Evolutionary conservation across 345 rosid genomes (phyloP), one percentile per base, ranked within the genome.

Genomic region (Acer saccharum): DNA sequence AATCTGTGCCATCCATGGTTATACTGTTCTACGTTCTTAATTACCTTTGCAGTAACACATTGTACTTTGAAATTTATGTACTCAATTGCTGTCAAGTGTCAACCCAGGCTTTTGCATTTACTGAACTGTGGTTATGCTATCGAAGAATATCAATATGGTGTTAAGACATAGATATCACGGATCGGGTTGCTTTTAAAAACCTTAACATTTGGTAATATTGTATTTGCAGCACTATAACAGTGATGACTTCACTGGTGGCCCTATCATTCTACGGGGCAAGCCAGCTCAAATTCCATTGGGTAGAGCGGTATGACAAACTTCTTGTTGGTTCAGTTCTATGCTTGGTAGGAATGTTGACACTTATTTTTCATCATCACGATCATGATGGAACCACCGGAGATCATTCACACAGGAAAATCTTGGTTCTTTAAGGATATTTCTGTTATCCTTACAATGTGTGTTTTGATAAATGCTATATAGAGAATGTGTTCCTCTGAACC

Each of bases 211-310:
- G 50, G 57, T 76, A 68, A 14, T 80, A 35, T 81, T 80, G 55
- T 17, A 29, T 85, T 75, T 68, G 84, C 97, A 96, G 99, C 84
- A 92, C 99, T 41, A 87, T 94, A 74, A 80, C 90, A 46, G 99
- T 96, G 82, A 96, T 96, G 99, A 94, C 98, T 65, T 96, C 97
- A 0, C 82, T 96, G 74, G 99, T 96, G 85, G 99, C 99, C 74
- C 84, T 94, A 67, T 94, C 99, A 1, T 96, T 92, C 88, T 96
- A 94, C 14, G 99, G 99, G 73, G 99, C 99, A 23, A 91, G 99
- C 84, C 97, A 96, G 87, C 84, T 96, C 32, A 96, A 96, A 83
- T 96, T 96, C 79, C 98, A 90, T 70, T 96, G 99, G 99, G 97
- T 94, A 83, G 98, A 96, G 82, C 88, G 89, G 35, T 94, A 93